Conservation (phyloP, 1,139 yeast genomes). For the Scheffersomyces segobiensis region DNA sequence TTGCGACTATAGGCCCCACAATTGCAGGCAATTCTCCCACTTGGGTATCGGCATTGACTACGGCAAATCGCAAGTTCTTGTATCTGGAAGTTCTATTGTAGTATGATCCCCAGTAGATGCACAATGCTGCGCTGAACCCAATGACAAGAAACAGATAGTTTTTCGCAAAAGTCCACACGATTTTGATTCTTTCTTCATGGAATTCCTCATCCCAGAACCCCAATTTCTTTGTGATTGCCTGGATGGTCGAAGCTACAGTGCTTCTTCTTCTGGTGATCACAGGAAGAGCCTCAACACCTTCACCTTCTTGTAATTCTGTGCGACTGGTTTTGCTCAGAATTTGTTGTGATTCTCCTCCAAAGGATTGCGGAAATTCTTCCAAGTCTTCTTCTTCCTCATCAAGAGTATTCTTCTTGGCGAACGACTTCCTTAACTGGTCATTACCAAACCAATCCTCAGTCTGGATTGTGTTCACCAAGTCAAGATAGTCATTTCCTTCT, state of each 20-base stretch:
- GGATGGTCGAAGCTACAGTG: slow-evolving; percentile 22
- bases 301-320: background rate
- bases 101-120: slow-evolving; percentile 36
- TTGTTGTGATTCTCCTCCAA: slow-evolving; percentile 1
- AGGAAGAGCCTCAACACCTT: background rate
- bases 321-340: background rate
- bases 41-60: slow-evolving; percentile 26
- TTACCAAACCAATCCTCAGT: slow-evolving; percentile 14
- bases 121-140: slow-evolving; percentile 25
- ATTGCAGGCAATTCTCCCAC: slow-evolving; percentile 24
- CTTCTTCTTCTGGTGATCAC: slow-evolving; percentile 15
- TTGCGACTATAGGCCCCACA: slow-evolving; percentile 23
- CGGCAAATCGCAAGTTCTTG: slow-evolving; percentile 24
- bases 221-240: slow-evolving; percentile 16
- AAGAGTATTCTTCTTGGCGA: background rate
- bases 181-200: slow-evolving; percentile 19
- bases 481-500: slow-evolving; percentile 1
- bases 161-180: slow-evolving; percentile 17
- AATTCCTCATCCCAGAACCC: slow-evolving; percentile 33
- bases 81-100: slow-evolving; percentile 20
- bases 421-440: slow-evolving; percentile 2
- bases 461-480: slow-evolving; percentile 1
- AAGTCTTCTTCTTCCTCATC: slow-evolving; percentile 2
- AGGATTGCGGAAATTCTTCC: slow-evolving; percentile 11
- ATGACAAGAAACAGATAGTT: slow-evolving; percentile 25